Evolutionary conservation across 202 grass and related monocot species (phyloP), one percentile per base, ranked within the genome.

Genomic region (Carex sylvatica): DNA sequence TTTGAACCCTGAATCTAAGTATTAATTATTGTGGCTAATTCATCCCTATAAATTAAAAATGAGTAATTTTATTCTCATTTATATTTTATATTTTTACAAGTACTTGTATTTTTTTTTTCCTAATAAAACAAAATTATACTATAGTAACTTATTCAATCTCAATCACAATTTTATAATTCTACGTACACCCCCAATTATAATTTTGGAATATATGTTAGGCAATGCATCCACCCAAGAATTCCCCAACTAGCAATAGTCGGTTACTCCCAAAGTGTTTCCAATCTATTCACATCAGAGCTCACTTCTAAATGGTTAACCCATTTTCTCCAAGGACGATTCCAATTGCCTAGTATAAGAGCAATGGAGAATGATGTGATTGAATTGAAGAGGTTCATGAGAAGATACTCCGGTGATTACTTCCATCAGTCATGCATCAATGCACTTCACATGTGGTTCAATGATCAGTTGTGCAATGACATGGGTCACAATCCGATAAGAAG

Each of bases 401-500:
- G 75, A 72, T 87, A 87, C 82, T 70, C 20, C 63, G 9, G 59
- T 0, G 83, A 72, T 6, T 54, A 74, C 15, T 90, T 75, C 51
- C 47, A 83, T n/a, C 23, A 87, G 56, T 84, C 90, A 3, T 92
- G 88, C 75, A 38, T 97, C 6, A 79, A 74, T 24, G 80, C 16
- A 0, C 79, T 97, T 5, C 83, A 80, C 70, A 88, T 90, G 47
- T 98, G 92, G 92, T 93, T 93, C 80, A 91, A 90, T 60, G 94
- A 97, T 81, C 69, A 87, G 68, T 75, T 94, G 42, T 97, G 95
- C 79, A 54, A 74, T 10, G 92, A 97, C 85, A 92, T 97, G 92
- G 94, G 94, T 6, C 89, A 69, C 81, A 59, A 90, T 6, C 80
- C 92, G 0, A 84, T 64, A 78, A 91, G 94, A 79, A 94, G 94